These are phyloP conservation scores for Mycena filopes DNA, from an alignment of 768 basidiomycete genomes.

Conservation along the genomic window DNA sequence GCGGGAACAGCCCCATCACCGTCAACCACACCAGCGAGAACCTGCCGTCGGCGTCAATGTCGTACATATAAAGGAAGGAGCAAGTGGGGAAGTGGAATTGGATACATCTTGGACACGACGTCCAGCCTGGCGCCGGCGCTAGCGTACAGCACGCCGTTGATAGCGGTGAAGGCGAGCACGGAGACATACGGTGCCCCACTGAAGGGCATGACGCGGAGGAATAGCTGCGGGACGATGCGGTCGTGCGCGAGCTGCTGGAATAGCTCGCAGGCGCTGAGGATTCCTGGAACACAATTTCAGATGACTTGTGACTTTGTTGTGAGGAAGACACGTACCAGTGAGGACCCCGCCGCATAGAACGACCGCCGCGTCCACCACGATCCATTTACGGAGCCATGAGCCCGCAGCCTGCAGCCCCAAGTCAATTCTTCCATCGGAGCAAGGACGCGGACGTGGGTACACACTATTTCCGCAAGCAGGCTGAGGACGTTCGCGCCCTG, in stretches of 20 bases:
- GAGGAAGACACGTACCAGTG: conserved; percentile 58
- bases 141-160: conserved; percentile 67
- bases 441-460: neutral
- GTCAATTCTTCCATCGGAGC: neutral
- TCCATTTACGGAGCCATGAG: conserved; percentile 68
- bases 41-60: conserved; percentile 44
- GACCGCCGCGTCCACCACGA: conserved; percentile 73
- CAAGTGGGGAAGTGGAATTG: conserved; percentile 11
- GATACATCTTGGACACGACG: conserved; percentile 69
- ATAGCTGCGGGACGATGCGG: conserved; percentile 65
- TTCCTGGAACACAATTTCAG: conserved; percentile 49
- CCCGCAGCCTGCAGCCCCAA: conserved; percentile 58
- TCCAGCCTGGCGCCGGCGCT: conserved; percentile 63
- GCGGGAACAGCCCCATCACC: conserved; percentile 72
- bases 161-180: conserved; percentile 58
- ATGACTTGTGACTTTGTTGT: neutral
- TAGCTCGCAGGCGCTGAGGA: conserved; percentile 68
- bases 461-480: conserved; percentile 64
- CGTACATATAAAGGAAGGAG: neutral
- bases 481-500: conserved; percentile 71
- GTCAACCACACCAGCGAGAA: conserved; percentile 76
- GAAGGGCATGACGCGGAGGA: conserved; percentile 57
- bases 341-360: conserved; percentile 80
- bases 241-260: conserved; percentile 68
- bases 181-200: conserved; percentile 66